A percentile compares a stretch with the other conserved stretches of the same genome.
These are phyloP conservation scores for Leccinum truebloodii DNA, from an alignment of 768 basidiomycete species.

Conservation along the genomic window DNA sequence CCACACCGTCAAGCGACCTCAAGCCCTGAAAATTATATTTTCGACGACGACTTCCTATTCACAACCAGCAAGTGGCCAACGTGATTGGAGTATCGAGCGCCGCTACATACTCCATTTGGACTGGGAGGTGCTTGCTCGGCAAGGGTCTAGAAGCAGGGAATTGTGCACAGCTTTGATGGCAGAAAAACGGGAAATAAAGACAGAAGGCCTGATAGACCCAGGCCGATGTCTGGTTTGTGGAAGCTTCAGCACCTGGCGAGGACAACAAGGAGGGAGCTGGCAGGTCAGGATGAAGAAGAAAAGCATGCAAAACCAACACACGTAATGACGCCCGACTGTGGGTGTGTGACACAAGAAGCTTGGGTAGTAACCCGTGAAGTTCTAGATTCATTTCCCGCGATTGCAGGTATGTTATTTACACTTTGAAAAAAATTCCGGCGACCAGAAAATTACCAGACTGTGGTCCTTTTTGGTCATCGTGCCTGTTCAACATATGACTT, in stretches of 20 bases:
- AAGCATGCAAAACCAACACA: conserved; percentile 72
- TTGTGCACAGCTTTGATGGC: conserved; percentile 45
- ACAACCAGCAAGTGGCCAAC: conserved; percentile 60
- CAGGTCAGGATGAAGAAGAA: conserved; percentile 72
- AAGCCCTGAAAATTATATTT: conserved; percentile 61
- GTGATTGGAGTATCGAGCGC: conserved; percentile 70
- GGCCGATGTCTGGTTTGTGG: conserved; percentile 33
- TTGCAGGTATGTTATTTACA: conserved; percentile 22
- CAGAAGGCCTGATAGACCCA: conserved; percentile 56
- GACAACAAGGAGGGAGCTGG: conserved; percentile 59
- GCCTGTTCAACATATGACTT: conserved; percentile 63
- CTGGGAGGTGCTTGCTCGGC: conserved; percentile 68
- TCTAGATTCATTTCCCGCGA: conserved; percentile 8
- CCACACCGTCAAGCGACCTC: conserved; percentile 62
- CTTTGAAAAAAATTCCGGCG: conserved; percentile 41
- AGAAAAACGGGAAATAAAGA: conserved; percentile 44
- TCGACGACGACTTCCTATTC: conserved; percentile 56
- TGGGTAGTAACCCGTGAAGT: conserved; percentile 10
- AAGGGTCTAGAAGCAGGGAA: conserved; percentile 51
- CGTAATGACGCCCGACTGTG: conserved; percentile 55
- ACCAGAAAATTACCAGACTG: conserved; percentile 47
- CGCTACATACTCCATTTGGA: conserved; percentile 54
- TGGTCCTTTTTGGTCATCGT: conserved; percentile 40
- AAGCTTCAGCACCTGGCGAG: conserved; percentile 42
- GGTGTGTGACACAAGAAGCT: conserved; percentile 18